These are phyloP conservation scores for Phytopythium boreale DNA, from an alignment of 352 stramenopile genomes.

Conservation along the genomic window DNA sequence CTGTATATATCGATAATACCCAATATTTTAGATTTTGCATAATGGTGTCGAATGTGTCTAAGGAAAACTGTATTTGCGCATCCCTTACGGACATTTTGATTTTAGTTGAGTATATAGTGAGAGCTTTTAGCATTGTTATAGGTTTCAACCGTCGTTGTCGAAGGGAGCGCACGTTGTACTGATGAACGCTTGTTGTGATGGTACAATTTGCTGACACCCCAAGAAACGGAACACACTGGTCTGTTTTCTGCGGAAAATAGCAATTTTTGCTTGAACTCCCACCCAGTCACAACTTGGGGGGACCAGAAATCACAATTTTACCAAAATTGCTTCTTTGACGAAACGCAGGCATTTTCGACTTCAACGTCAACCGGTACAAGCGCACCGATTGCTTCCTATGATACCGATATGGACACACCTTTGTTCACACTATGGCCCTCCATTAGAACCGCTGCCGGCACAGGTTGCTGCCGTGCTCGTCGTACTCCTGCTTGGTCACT, in stretches of 20 bases:
- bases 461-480: slow-evolving; percentile 75
- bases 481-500: slow-evolving; percentile 72
- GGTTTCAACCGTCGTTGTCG: slow-evolving; percentile 60
- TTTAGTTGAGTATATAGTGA: slow-evolving; percentile 13
- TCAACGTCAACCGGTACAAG: background rate
- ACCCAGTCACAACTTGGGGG: slow-evolving; percentile 10
- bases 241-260: slow-evolving; percentile 44
- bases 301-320: background rate
- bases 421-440: background rate
- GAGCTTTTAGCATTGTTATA: background rate
- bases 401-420: too few relatives aligned
- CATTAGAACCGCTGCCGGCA: slow-evolving; percentile 36
- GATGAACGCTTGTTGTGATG: slow-evolving; percentile 70
- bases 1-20: too few relatives aligned
- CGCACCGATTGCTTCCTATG: too few relatives aligned
- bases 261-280: slow-evolving; percentile 66
- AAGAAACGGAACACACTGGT: slow-evolving; percentile 73
- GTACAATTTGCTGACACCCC: slow-evolving; percentile 74
- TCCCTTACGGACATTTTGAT: slow-evolving; percentile 40
- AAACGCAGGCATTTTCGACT: background rate
- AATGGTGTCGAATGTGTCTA: too few relatives aligned
- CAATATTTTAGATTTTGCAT: too few relatives aligned
- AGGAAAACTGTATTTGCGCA: background rate
- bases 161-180: slow-evolving; percentile 64
- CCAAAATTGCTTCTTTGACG: background rate